phyloP scores from a whole-genome alignment of 768 basidiomycete species.

The Mycena epipterygia region DNA sequence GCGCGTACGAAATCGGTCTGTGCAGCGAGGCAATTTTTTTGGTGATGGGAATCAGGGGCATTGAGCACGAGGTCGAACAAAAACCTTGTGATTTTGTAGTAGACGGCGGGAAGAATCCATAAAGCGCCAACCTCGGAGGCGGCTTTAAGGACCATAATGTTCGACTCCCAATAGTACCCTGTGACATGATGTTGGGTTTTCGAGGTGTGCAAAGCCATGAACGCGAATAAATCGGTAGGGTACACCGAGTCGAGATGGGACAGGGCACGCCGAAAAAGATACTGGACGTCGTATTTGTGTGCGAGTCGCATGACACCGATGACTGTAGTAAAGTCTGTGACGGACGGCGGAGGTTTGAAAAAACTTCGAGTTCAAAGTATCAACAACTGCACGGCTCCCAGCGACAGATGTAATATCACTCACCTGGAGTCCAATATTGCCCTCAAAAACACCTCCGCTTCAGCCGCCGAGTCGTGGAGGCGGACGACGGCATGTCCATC shows the following conservation, averaged over 20 bases:
- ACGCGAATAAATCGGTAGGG: background rate
- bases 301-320: constrained; percentile 3
- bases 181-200: background rate
- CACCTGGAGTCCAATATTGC: background rate
- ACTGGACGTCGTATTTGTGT: constrained; percentile 2
- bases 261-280: constrained; percentile 1
- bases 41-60: background rate
- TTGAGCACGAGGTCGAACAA: background rate
- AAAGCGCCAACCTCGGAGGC: background rate
- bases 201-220: background rate
- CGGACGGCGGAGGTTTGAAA: background rate
- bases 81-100: background rate
- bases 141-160: background rate
- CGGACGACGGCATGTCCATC: background rate
- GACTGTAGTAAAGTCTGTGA: background rate
- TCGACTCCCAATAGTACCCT: background rate
- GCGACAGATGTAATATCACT: too few relatives aligned
- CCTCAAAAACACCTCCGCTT: background rate
- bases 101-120: background rate
- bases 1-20: background rate
- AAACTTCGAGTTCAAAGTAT: background rate
- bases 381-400: too few relatives aligned
- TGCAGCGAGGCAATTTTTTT: background rate
- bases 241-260: background rate
- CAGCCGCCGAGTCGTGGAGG: background rate